These are phyloP conservation scores for Epichloe gansuensis DNA, from an alignment of 2,329 filamentous ascomycete genomes.

Conservation along the genomic window DNA sequence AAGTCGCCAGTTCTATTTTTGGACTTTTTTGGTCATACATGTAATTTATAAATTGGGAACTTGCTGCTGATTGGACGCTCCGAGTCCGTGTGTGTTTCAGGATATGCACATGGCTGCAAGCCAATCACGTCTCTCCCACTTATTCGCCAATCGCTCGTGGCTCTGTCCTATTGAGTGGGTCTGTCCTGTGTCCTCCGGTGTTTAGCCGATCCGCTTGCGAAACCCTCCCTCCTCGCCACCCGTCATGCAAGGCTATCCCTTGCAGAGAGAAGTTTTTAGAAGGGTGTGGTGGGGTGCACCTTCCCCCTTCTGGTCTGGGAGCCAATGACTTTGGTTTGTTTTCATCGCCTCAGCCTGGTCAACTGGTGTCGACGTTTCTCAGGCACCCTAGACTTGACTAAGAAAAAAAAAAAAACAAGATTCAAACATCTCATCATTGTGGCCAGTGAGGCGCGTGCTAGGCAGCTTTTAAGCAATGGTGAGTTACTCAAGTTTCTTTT, in stretches of 20 bases:
- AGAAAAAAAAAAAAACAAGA: no score
- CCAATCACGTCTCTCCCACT: conserved; percentile 9
- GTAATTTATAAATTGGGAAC: neutral
- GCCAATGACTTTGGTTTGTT: neutral
- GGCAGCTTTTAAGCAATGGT: neutral
- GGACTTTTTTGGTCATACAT: neutral
- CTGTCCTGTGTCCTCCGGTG: neutral
- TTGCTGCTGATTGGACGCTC: conserved; percentile 8
- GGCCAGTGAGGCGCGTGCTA: neutral
- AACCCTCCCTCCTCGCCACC: neutral
- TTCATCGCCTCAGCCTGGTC: neutral
- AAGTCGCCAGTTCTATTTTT: conserved; percentile 11
- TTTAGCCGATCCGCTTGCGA: conserved; percentile 2
- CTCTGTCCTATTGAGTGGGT: neutral
- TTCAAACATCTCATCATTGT: neutral
- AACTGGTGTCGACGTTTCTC: neutral
- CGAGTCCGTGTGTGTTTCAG: conserved; percentile 11
- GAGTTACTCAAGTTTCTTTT: neutral
- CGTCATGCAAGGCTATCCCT: no score
- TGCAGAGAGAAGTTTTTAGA: no score
- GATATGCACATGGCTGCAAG: conserved; percentile 9
- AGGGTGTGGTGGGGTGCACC: no score
- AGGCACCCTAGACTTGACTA: neutral
- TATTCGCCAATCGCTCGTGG: neutral
- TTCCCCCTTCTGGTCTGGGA: no score